phyloP scores from a whole-genome alignment of 2,329 filamentous ascomycete genomes.

The Penicillium sp. region DNA sequence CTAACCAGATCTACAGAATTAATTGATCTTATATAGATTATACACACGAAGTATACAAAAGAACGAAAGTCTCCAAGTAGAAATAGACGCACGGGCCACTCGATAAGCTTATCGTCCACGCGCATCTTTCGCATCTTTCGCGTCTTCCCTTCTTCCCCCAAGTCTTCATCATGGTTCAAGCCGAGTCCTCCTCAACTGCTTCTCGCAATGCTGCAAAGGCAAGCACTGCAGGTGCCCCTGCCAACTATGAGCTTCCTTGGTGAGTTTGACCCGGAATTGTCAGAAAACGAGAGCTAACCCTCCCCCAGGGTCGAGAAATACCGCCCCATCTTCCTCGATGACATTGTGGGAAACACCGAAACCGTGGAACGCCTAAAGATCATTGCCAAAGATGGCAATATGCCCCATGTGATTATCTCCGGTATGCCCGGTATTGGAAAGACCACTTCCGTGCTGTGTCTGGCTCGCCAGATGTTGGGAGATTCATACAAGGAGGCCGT shows the following conservation, averaged over 20 bases:
- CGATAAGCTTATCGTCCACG: conserved; percentile 33
- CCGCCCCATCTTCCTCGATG: conserved; percentile 88
- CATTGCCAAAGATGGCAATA: conserved; percentile 97
- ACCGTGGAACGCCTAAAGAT: conserved; percentile 97
- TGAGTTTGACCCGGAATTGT: conserved; percentile 22
- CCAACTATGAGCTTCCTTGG: conserved; percentile 54
- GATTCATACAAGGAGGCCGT: conserved; percentile 97
- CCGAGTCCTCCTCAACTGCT: conserved; percentile 50
- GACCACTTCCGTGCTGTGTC: conserved; percentile 90
- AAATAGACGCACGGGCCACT: conserved; percentile 6
- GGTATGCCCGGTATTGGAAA: conserved; percentile 99
- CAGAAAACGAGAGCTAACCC: conserved; percentile 13
- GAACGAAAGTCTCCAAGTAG: too few species aligned
- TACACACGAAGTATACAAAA: too few species aligned
- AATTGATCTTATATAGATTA: too few species aligned
- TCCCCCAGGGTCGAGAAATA: conserved; percentile 91
- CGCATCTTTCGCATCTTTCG: conserved; percentile 23
- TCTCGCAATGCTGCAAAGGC: conserved; percentile 44
- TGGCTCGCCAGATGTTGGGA: conserved; percentile 87
- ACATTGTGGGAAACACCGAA: conserved; percentile 96
- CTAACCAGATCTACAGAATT: too few species aligned
- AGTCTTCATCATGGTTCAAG: conserved; percentile 41
- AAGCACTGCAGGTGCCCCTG: conserved; percentile 40
- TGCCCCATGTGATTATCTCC: conserved; percentile 99
- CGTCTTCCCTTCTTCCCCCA: conserved; percentile 22